A percentile compares a stretch with the other conserved stretches of the same genome.
Conservation (phyloP, 495 filamentous ascomycete species). For the Penicillium lividum region DNA sequence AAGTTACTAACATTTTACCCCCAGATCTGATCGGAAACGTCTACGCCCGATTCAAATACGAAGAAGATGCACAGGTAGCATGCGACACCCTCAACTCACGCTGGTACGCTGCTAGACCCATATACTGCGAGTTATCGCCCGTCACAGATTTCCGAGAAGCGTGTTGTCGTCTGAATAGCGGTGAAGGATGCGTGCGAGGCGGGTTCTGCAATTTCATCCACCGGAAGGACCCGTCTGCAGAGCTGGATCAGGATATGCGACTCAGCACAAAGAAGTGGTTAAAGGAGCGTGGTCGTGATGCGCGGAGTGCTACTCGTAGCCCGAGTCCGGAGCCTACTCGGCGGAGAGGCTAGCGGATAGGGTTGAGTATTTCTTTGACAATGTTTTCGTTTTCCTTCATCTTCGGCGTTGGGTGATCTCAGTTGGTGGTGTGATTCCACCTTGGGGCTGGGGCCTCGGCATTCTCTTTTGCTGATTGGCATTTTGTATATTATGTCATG, state of each 20-base stretch:
- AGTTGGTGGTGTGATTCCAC: conserved; percentile 22
- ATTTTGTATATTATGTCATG: conserved; percentile 25
- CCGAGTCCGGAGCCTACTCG: conserved; percentile 77
- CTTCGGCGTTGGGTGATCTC: conserved; percentile 36
- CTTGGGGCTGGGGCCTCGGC: conserved; percentile 17
- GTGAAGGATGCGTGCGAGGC: conserved; percentile 92
- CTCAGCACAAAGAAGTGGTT: conserved; percentile 95
- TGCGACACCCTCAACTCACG: conserved; percentile 92
- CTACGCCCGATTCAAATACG: conserved; percentile 99
- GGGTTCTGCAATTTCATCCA: conserved; percentile 99
- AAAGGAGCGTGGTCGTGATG: conserved; percentile 79
- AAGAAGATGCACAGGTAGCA: conserved; percentile 89
- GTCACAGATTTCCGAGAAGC: conserved; percentile 99
- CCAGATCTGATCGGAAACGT: conserved; percentile 96
- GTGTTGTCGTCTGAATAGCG: conserved; percentile 90
- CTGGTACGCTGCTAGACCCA: conserved; percentile 96
- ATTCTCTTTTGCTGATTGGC: conserved; percentile 22
- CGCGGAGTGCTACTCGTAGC: conserved; percentile 73
- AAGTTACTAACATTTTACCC: conserved; percentile 21
- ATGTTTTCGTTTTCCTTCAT: conserved; percentile 13
- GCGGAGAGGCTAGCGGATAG: conserved; percentile 57
- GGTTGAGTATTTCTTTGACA: conserved; percentile 6
- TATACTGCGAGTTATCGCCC: conserved; percentile 96
- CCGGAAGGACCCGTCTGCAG: conserved; percentile 85
- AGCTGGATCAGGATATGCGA: conserved; percentile 85